Evolutionary conservation across 2,329 filamentous ascomycete genomes (phyloP).

Genomic region (Claviceps purpurea): DNA sequence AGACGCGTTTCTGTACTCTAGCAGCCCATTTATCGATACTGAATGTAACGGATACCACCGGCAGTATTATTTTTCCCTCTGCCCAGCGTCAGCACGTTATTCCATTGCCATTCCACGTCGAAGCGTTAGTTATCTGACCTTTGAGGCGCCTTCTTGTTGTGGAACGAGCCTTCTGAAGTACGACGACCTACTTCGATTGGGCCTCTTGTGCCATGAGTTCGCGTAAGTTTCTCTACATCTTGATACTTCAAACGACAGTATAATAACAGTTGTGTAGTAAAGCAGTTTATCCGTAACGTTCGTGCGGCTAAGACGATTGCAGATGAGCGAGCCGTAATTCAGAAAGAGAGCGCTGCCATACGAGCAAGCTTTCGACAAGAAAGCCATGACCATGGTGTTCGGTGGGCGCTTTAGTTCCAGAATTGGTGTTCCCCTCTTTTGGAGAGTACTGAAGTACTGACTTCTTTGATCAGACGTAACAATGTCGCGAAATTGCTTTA

Average conservation of each 20-base stretch:
- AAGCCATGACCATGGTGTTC: conserved; percentile 78
- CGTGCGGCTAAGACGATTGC: conserved; percentile 97
- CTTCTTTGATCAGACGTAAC: conserved; percentile 55
- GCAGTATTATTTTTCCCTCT: not conserved
- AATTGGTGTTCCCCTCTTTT: not conserved
- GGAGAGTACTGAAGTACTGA: not conserved
- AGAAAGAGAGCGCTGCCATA: conserved; percentile 97
- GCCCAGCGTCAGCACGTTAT: not conserved
- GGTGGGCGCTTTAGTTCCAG: conserved; percentile 41
- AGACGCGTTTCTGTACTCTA: too few species aligned
- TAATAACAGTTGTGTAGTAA: conserved; percentile 46
- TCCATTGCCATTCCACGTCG: not conserved
- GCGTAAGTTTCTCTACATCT: conserved; percentile 14
- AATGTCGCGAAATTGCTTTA: conserved; percentile 98
- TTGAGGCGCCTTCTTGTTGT: not conserved
- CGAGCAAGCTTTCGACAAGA: conserved; percentile 96
- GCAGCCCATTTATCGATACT: too few species aligned
- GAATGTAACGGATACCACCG: not conserved
- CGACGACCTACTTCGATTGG: not conserved
- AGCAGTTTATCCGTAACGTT: conserved; percentile 99
- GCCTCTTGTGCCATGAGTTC: conserved; percentile 24
- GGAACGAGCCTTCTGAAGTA: conserved; percentile 1
- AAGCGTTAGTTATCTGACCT: not conserved
- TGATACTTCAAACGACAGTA: conserved; percentile 6
- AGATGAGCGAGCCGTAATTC: conserved; percentile 94